A percentile compares a stretch with the other conserved stretches of the same genome.
Evolutionary conservation across 2,329 filamentous ascomycete genomes (phyloP).

Genomic region (Fusarium neocosmosporiellum): DNA sequence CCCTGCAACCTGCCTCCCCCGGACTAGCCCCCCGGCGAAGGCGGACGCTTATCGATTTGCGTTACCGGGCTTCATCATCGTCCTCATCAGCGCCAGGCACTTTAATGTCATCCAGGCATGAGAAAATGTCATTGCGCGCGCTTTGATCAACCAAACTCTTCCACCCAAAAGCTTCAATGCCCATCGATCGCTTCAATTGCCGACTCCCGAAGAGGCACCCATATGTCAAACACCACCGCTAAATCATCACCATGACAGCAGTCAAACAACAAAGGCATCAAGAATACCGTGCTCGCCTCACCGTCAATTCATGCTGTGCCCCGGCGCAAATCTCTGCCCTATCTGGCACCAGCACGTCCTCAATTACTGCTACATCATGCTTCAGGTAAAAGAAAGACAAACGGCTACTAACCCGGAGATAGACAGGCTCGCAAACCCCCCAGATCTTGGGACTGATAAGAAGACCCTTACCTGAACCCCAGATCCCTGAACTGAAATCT

Average conservation of each 20-base stretch:
- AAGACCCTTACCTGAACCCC: conserved; percentile 23
- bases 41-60: conserved; percentile 36
- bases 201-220: background rate
- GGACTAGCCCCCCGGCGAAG: conserved; percentile 23
- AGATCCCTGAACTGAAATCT: conserved; percentile 22
- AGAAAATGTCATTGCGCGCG: background rate
- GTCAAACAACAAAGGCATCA: background rate
- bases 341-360: background rate
- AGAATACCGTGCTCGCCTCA: background rate
- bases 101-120: background rate
- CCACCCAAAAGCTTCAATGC: background rate
- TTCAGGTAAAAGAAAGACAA: background rate
- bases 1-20: conserved; percentile 13
- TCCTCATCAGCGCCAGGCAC: background rate
- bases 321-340: background rate
- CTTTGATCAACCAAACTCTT: background rate
- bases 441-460: conserved; percentile 37
- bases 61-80: conserved; percentile 3
- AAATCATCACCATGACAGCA: background rate
- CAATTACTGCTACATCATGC: background rate
- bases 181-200: background rate
- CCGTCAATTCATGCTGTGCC: background rate
- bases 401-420: background rate
- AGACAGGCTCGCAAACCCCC: background rate
- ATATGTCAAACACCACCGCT: background rate